Conservation (phyloP, 164 flowering plant species). For the Magnolia officinalis region DNA sequence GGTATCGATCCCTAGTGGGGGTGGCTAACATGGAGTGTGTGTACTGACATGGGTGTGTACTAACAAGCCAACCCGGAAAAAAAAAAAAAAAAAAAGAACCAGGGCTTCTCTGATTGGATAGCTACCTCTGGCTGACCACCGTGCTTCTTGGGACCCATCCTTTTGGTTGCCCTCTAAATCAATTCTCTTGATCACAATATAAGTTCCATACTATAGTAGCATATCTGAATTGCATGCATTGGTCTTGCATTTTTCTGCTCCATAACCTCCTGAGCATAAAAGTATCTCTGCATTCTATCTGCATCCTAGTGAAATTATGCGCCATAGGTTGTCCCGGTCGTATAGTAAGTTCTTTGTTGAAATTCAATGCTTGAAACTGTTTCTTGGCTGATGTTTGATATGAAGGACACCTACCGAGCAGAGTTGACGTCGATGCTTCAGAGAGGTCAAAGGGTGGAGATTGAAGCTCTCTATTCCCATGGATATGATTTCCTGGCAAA, state of each 20-base stretch:
- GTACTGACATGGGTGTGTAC: too few species aligned
- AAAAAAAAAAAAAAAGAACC: background rate
- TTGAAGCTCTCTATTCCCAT: conserved; percentile 78
- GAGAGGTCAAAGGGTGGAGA: conserved; percentile 71
- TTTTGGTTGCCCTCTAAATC: too few species aligned
- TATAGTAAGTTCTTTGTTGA: background rate
- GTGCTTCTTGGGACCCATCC: too few species aligned
- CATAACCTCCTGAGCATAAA: background rate
- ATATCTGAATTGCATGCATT: too few species aligned
- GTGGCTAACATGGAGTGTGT: too few species aligned
- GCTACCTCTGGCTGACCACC: too few species aligned
- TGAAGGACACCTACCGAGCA: conserved; percentile 57
- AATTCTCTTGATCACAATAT: too few species aligned
- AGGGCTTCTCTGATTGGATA: too few species aligned
- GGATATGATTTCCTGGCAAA: conserved; percentile 75
- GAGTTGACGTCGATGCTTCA: conserved; percentile 69
- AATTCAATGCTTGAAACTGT: background rate
- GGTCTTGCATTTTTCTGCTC: background rate
- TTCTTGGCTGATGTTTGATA: background rate
- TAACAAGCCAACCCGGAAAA: too few species aligned
- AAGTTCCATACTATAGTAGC: too few species aligned
- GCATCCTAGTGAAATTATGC: background rate
- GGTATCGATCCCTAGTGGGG: too few species aligned
- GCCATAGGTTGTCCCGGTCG: background rate
- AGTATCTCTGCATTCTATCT: background rate